Base-by-base conservation (phyloP, 2,329 filamentous ascomycete genomes). In the Fusarium clavum region DNA sequence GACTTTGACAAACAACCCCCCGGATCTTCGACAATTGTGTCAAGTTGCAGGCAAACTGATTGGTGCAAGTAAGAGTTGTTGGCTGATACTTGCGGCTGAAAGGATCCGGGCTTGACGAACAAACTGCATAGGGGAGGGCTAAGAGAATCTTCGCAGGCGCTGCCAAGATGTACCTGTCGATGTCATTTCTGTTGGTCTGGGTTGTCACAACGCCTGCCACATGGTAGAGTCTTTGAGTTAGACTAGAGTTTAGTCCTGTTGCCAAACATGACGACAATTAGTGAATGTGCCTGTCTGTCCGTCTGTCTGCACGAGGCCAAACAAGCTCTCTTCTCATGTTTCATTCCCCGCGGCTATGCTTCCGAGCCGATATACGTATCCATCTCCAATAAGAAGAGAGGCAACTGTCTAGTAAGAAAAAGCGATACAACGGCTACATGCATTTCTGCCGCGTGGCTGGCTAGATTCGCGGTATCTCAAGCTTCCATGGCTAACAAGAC, bases 361-460 rank as follows among this genome's bases (percentile, higher is more conserved):
- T 41, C 34, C 49, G 34, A 29, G 14, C 49, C 10, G 48, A 22
- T 13, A 9, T 25, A 16, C 6, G 24, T 44, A 3, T 38, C 18
- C 18, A n/a, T 38, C 34, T 38, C 6, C 18, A 38, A 38, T 29
- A 24, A 30, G n/a, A 57, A 30, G 41, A n/a, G 20, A 16, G 49
- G 49, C 3, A 45, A 40, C 18, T n/a, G 52, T 46, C 16, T 44
- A 40, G 34, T 47, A 41, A 16, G 16, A 3, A 30, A 30, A 48
- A n/a, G 38, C 32, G 45, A 57, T 55, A 32, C 43, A 38, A 29
- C 46, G 68, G 70, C 44, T 60, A 30, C 57, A 34, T 69, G 58
- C 68, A 73, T 45, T 43, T 20, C 32, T 49, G 29, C 58, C 68
- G 58, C 61, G 58, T 72, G 64, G 44, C 45, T 73, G 49, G 52